Base-by-base conservation (phyloP, 345 rosid genomes). In the Eucalyptus albens region DNA sequence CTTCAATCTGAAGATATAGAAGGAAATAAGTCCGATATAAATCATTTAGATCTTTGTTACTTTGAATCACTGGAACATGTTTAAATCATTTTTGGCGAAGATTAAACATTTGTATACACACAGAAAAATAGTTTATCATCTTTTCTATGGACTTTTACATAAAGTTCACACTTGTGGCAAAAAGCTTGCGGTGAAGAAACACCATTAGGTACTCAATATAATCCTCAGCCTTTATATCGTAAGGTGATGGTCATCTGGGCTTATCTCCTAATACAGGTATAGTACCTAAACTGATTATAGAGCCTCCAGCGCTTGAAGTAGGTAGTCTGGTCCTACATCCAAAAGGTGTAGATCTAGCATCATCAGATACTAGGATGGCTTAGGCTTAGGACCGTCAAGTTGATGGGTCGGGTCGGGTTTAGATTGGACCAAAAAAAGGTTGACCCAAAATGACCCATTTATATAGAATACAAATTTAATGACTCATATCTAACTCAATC, bases 401-500 rank as follows among this genome's bases (percentile, higher is more conserved):
- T 11, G 6, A 16, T 15, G 40, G 80, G 2, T 67, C 1, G 1
- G 0, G 2, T 7, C 0, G 2, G 40, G 12, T 67, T 67, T 31
- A 17, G 80, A 8, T 67, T 3, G 5, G 40, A 31, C 1, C 10
- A 5, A 67, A n/a, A n/a, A 8, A 1, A 33, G 6, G 5, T 4
- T 3, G 0, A 67, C 19, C 33, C 19, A 31, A 67, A 67, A n/a
- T 67, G 22, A 67, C 22, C 19, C 9, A 15, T 15, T 31, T 67
- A n/a, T 31, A 67, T 67, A 33, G 21, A n/a, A 29, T 31, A 31
- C 1, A 67, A 67, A 4, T 67, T 26, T 67, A 67, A 31, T 67
- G 1, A 31, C 40, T 14, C 22, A 31, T 15, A 29, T 15, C 19
- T 0, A 0, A 65, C 77, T 33, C 3, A 0, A 67, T 33, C 37